Evolutionary conservation across 2,329 filamentous ascomycete species (phyloP), one percentile per base, ranked within the genome.

Genomic region (Amauroascus verrucosus): DNA sequence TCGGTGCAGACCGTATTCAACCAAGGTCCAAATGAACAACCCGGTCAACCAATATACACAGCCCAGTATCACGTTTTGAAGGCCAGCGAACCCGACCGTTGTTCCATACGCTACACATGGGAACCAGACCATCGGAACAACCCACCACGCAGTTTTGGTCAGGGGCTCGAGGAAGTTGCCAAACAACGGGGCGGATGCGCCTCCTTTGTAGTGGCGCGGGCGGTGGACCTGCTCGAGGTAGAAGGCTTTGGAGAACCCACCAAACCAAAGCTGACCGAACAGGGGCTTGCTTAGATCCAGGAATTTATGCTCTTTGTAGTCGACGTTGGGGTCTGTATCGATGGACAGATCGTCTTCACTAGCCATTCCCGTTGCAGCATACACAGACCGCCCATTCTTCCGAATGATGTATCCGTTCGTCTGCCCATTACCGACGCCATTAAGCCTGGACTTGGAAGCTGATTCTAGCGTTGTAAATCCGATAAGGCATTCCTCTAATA

Each of bases 141-240:
- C 69, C 82, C 85, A 98, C 93, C 93, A 98, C 1, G 93, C 81
- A 1, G 93, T 98, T 77, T 90, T 86, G 69, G 84, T 90, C 55
- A 98, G 74, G n/a, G 93, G 93, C 72, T 98, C 93, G n/a, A 98
- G 76, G 68, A 98, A 95, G 72, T 98, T 97, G 56, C 93, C 93
- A 70, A 98, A 98, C 22, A 98, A 73, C 18, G 93, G 93, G 35
- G 93, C 93, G 6, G 89, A 96, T 57, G 83, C 82, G 55, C 93
- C 93, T 59, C 91, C 91, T 67, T 84, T 94, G 77, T 97, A 98
- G 70, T 98, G 91, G 55, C 93, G 83, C 16, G 93, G 93, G 43
- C 93, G 84, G 68, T 98, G 93, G 50, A 98, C 87, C 69, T 98
- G 93, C 61, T 96, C 84, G 22, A 98, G 79, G 66, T 98, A 98